phyloP scores from a whole-genome alignment of 2,329 filamentous ascomycete species.

The Thielaviopsis populi region DNA sequence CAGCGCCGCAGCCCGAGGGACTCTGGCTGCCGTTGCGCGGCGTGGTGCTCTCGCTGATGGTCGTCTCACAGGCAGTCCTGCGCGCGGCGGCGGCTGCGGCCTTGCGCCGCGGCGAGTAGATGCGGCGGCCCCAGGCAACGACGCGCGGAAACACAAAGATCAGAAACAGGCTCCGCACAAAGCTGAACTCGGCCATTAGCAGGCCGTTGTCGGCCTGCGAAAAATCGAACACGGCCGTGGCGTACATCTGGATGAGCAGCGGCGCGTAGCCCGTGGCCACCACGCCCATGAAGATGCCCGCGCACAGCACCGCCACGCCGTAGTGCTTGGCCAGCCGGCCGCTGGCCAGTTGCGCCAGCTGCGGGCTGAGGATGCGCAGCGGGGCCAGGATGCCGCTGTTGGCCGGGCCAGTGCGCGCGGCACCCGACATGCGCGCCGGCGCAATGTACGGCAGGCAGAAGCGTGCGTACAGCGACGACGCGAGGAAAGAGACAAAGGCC shows the following conservation, averaged over 20 bases:
- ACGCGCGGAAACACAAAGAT: slow-evolving; percentile 39
- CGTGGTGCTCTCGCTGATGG: slow-evolving; percentile 1
- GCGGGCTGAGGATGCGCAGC: slow-evolving; percentile 44
- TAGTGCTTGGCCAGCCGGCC: slow-evolving; percentile 41
- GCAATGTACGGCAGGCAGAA: slow-evolving; percentile 36
- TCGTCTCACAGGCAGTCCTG: background rate
- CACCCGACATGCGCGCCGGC: slow-evolving; percentile 26
- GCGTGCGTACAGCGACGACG: slow-evolving; percentile 29
- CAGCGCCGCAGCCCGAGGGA: slow-evolving; percentile 6
- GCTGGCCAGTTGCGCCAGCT: slow-evolving; percentile 34
- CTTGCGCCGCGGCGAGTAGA: slow-evolving; percentile 9
- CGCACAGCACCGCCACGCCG: slow-evolving; percentile 47
- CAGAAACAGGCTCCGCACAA: slow-evolving; percentile 40
- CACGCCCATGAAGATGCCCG: slow-evolving; percentile 52
- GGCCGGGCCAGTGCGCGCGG: slow-evolving; percentile 25
- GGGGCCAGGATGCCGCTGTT: slow-evolving; percentile 46
- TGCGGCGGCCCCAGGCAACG: slow-evolving; percentile 31
- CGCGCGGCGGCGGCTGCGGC: slow-evolving; percentile 14
- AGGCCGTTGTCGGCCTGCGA: slow-evolving; percentile 40
- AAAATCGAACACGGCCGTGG: slow-evolving; percentile 40
- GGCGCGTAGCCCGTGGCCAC: slow-evolving; percentile 54
- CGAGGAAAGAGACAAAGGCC: slow-evolving; percentile 42
- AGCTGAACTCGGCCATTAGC: slow-evolving; percentile 40
- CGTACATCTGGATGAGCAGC: slow-evolving; percentile 44
- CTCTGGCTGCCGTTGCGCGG: slow-evolving; percentile 7